Evolutionary conservation across 164 flowering plant species (phyloP), one percentile per base, ranked within the genome.

Genomic region (Liquidambar formosana): DNA sequence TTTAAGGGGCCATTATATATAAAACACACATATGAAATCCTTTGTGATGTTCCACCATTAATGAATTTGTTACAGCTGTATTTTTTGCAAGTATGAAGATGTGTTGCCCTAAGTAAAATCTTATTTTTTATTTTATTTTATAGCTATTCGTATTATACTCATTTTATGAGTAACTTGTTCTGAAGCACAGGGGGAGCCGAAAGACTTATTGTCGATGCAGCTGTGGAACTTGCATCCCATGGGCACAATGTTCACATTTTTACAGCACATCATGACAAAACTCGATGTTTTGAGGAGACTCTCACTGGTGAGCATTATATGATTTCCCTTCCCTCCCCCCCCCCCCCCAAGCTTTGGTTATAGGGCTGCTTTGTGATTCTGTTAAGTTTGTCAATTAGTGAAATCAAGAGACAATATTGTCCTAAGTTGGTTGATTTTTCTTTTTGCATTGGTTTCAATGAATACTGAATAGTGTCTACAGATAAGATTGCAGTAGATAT

Each of bases 231-330:
- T 77, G 78, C 84, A 44, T 82, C 94, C 19, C 81, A 80, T 65
- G 97, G 97, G 14, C 97, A 95, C 67, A 76, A 82, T 75, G 98
- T 94, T 72, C 96, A 88, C 72, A 71, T 94, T 65, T 94, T 94
- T 70, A 94, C 96, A 9, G 80, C 99, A 47, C 96, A 95, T 77
- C 97, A 95, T 81, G 96, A 93, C 71, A 81, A 54, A 76, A 79
- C 49, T 57, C 84, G 94, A n/a, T 95, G 99, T 79, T 95, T 95
- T 79, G 99, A 95, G 77, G 97, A 95, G 79, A 95, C 99, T 56
- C 81, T 91, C 73, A 22, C 76, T 72, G 99, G 97, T 91, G 23
- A 73, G 76, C 14, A 26, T 11, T 57, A 15, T 59, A 53, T 12
- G 0, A 57, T 62, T 45, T 46, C 4, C 28, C 4, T 43, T n/a